Percentiles rank a stretch among this genome's conserved stretches.
Evolutionary conservation across 805 yeast genomes (phyloP).

Genomic region (Alloascoidea africana): DNA sequence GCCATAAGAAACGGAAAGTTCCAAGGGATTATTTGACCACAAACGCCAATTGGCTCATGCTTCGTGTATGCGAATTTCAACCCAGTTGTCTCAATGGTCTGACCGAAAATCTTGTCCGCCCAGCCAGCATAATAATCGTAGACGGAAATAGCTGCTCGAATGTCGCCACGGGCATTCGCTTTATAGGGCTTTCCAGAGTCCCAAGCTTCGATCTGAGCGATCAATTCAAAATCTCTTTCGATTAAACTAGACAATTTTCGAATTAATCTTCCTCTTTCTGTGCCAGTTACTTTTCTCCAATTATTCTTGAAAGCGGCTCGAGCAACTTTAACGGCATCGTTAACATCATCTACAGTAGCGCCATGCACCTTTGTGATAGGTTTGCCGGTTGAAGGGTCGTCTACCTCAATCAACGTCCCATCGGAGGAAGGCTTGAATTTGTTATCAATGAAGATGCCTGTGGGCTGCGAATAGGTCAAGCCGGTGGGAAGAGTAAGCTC

Average conservation of each 20-base stretch:
- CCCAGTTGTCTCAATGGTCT: slow-evolving; percentile 13
- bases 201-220: slow-evolving; percentile 35
- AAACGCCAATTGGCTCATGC: slow-evolving; percentile 68
- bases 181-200: slow-evolving; percentile 41
- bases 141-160: slow-evolving; percentile 28
- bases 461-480: slow-evolving; percentile 28
- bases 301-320: slow-evolving; percentile 21
- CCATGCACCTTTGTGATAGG: slow-evolving; percentile 25
- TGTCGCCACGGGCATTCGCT: slow-evolving; percentile 32
- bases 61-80: slow-evolving; percentile 28
- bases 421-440: slow-evolving; percentile 22
- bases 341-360: slow-evolving; percentile 27
- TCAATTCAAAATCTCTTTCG: slow-evolving; percentile 30
- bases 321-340: slow-evolving; percentile 30
- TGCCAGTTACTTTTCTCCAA: slow-evolving; percentile 28
- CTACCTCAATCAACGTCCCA: slow-evolving; percentile 21
- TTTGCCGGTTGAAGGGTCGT: slow-evolving; percentile 29
- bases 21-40: slow-evolving; percentile 79
- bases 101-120: slow-evolving; percentile 45
- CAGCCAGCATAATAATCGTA: slow-evolving; percentile 45
- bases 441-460: slow-evolving; percentile 39
- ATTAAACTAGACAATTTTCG: slow-evolving; percentile 34
- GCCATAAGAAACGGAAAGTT: slow-evolving; percentile 73
- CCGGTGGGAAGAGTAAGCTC: slow-evolving; percentile 27
- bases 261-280: slow-evolving; percentile 25